phyloP scores from a whole-genome alignment of 106 monocot species.

The Dioscorea zingiberensis region DNA sequence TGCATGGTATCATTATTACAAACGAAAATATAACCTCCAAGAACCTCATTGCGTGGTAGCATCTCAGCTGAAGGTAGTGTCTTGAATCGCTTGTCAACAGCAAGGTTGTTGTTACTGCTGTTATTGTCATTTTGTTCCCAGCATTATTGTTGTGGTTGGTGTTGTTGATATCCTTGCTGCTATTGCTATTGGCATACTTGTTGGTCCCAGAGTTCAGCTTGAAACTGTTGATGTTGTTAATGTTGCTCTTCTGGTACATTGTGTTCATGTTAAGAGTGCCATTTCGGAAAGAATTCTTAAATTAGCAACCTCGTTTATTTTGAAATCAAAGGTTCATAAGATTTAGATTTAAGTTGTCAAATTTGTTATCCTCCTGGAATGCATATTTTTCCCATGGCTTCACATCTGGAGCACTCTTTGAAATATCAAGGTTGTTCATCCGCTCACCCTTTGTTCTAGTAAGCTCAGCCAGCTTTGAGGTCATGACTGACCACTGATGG shows the following conservation, averaged over 20 bases:
- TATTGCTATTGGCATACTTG: slow-evolving; percentile 16
- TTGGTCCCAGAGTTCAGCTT: slow-evolving; percentile 41
- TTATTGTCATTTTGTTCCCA: too few species aligned
- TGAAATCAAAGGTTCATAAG: slow-evolving; percentile 62
- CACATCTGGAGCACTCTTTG: slow-evolving; percentile 27
- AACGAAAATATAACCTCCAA: slow-evolving; percentile 89
- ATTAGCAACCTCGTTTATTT: slow-evolving; percentile 48
- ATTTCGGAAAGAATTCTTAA: slow-evolving; percentile 40
- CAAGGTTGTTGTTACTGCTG: slow-evolving; percentile 28
- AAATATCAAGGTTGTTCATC: slow-evolving; percentile 59
- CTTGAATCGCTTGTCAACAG: slow-evolving; percentile 69
- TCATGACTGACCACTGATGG: slow-evolving; percentile 67
- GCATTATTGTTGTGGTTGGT: slow-evolving; percentile 15
- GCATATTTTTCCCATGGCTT: slow-evolving; percentile 60
- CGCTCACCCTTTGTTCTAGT: slow-evolving; percentile 45
- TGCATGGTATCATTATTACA: slow-evolving; percentile 94
- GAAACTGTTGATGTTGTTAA: slow-evolving; percentile 29
- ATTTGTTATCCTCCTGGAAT: slow-evolving; percentile 53
- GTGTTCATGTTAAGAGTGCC: slow-evolving; percentile 37
- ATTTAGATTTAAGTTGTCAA: slow-evolving; percentile 47
- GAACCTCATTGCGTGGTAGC: slow-evolving; percentile 76
- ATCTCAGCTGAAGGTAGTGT: slow-evolving; percentile 74
- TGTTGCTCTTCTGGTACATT: slow-evolving; percentile 38
- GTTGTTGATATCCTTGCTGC: slow-evolving; percentile 32
- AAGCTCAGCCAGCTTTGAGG: slow-evolving; percentile 78